phyloP scores from a whole-genome alignment of 371 early-diverging fungal species.

The Blakeslea trispora region DNA sequence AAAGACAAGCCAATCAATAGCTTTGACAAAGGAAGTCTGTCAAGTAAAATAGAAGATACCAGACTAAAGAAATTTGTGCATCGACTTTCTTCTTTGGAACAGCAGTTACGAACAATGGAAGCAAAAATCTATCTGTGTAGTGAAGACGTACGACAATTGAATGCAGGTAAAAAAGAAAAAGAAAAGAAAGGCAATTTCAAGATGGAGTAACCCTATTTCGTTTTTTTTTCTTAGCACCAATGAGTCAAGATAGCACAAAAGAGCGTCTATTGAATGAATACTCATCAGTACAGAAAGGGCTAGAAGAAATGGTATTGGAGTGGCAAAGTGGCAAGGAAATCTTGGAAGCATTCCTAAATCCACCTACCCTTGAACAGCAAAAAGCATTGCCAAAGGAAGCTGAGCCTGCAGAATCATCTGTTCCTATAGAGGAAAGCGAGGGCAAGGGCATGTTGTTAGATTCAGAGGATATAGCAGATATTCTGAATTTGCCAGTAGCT shows the following conservation, averaged over 20 bases:
- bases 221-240: neutral
- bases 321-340: slow-evolving; percentile 48
- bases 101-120: slow-evolving; percentile 49
- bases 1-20: slow-evolving; percentile 35
- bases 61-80: slow-evolving; percentile 43
- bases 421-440: slow-evolving; percentile 24
- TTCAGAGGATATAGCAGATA: slow-evolving; percentile 40
- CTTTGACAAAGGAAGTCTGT: slow-evolving; percentile 11
- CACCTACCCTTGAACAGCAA: neutral
- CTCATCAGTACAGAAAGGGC: slow-evolving; percentile 39
- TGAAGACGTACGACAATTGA: slow-evolving; percentile 45
- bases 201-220: neutral
- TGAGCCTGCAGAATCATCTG: slow-evolving; percentile 11
- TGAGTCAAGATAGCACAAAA: neutral
- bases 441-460: slow-evolving; percentile 27
- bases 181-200: too few species aligned
- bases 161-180: slow-evolving; percentile 22
- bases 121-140: slow-evolving; percentile 52
- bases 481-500: slow-evolving; percentile 40
- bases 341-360: slow-evolving; percentile 26
- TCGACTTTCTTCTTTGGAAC: slow-evolving; percentile 43
- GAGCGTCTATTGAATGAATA: slow-evolving; percentile 33
- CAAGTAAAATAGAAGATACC: slow-evolving; percentile 23
- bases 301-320: slow-evolving; percentile 38
- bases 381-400: neutral